Evolutionary conservation across 2,329 filamentous ascomycete genomes (phyloP), one percentile per base, ranked within the genome.

Genomic region (Pestalotiopsis sp.): DNA sequence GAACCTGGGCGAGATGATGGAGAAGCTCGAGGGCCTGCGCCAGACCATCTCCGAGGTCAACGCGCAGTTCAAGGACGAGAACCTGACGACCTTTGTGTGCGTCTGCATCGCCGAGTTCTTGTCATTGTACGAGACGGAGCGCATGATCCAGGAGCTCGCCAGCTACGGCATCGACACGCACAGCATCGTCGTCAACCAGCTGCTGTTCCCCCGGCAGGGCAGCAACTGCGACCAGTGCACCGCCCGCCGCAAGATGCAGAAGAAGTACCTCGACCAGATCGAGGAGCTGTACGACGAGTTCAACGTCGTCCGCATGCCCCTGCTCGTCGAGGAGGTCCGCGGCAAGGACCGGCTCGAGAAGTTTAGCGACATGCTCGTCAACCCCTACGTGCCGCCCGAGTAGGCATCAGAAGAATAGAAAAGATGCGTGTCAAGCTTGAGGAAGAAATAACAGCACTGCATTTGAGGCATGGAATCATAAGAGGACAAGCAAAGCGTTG

Each of bases 241-340:
- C 78, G 93, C 96, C 60, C 87, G 96, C 72, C 87, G 95, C 77
- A 97, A 97, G 86, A 99, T 99, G 96, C 96, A 99, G 86, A 96
- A 94, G 86, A 99, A 99, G 85, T 99, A 99, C 79, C 87, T 99
- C 58, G 95, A 98, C 79, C 95, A 99, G 86, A 98, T 98, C 76
- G 95, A 97, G 82, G 96, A 99, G 84, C 84, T 99, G 69, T 99
- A 99, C 80, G 95, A 98, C 78, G 96, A 99, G 81, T 99, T 99
- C 85, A 97, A 99, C 79, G 95, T 99, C 52, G 95, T 99, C 74
- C 95, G 95, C 86, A 98, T 99, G 95, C 96, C 96, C 49, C 82
- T 99, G 77, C 83, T 99, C 69, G 93, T 97, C 1, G 95, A 99
- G 80, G 96, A 99, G 84, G 95, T 99, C 11, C 87, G 96, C 76